Conservation (phyloP, 2,329 filamentous ascomycete genomes). For the Penicillium brevicompactum region DNA sequence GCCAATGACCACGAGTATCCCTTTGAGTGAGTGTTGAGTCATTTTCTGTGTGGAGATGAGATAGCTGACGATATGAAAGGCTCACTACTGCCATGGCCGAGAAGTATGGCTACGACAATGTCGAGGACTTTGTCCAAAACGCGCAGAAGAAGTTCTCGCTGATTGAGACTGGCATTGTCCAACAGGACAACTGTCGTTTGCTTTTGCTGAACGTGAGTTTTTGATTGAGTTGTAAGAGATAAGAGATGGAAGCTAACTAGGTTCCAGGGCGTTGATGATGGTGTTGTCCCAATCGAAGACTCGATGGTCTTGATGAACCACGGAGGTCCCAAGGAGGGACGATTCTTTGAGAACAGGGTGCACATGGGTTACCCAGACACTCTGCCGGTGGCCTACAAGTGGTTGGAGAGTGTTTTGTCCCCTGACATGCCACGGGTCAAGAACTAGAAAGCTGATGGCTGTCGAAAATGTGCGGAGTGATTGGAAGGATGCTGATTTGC, state of each 20-base stretch:
- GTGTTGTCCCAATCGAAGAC: constrained; percentile 69
- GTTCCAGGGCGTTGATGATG: constrained; percentile 61
- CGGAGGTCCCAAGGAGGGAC: constrained; percentile 65
- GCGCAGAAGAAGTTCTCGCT: constrained; percentile 65
- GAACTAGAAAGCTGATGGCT: constrained; percentile 18
- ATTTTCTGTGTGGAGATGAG: neutral
- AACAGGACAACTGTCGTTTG: constrained; percentile 58
- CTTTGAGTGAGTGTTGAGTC: constrained; percentile 49
- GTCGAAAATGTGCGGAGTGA: neutral
- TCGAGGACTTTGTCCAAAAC: constrained; percentile 58
- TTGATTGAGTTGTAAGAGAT: neutral
- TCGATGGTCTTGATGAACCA: constrained; percentile 66
- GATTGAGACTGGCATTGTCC: constrained; percentile 60
- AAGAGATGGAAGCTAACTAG: constrained; percentile 1
- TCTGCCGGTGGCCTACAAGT: constrained; percentile 41
- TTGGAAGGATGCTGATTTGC: neutral
- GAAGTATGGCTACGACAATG: constrained; percentile 63
- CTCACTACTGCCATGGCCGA: constrained; percentile 58
- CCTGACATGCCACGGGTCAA: constrained; percentile 18
- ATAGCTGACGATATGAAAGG: constrained; percentile 29
- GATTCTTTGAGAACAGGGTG: constrained; percentile 61
- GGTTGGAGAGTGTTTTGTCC: constrained; percentile 36
- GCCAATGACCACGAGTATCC: constrained; percentile 70
- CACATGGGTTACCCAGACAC: constrained; percentile 68
- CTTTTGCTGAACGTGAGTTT: constrained; percentile 61